Evolutionary conservation across 768 basidiomycete genomes (phyloP).

Genomic region (Boletus reticuloceps): DNA sequence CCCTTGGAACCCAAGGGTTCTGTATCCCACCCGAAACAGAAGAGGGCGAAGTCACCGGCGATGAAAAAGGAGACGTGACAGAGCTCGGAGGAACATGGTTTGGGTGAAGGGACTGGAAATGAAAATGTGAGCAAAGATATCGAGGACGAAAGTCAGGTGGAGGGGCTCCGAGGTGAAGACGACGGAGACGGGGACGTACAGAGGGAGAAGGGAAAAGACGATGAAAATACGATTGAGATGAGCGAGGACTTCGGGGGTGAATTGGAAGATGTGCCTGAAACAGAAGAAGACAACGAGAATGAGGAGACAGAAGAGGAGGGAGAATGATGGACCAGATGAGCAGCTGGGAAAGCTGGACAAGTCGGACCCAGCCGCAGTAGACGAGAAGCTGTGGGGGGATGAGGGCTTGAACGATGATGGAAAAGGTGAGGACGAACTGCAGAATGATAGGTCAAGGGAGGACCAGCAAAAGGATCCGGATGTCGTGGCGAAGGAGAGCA

Average conservation of each 20-base stretch:
- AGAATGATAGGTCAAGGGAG: slow-evolving; percentile 58
- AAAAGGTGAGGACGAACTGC: slow-evolving; percentile 49
- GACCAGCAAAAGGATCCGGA: slow-evolving; percentile 53
- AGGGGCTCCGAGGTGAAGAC: slow-evolving; percentile 78
- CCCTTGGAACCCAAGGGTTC: slow-evolving; percentile 83
- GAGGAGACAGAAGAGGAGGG: slow-evolving; percentile 51
- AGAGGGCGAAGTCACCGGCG: slow-evolving; percentile 45
- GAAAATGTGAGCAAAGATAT: slow-evolving; percentile 94
- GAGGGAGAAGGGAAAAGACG: slow-evolving; percentile 47
- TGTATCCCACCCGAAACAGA: slow-evolving; percentile 86
- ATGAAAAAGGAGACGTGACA: slow-evolving; percentile 37
- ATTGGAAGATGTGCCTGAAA: slow-evolving; percentile 75
- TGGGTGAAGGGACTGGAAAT: slow-evolving; percentile 83
- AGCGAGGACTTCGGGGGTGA: slow-evolving; percentile 84
- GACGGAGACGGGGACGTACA: slow-evolving; percentile 29
- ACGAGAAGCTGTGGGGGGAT: slow-evolving; percentile 98
- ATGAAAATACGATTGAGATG: slow-evolving; percentile 88
- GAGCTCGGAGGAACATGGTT: slow-evolving; percentile 72
- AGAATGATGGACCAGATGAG: slow-evolving; percentile 70
- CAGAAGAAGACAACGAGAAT: slow-evolving; percentile 41
- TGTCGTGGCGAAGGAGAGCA: slow-evolving; percentile 75
- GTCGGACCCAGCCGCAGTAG: slow-evolving; percentile 77
- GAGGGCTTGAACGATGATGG: slow-evolving; percentile 58
- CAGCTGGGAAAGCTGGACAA: slow-evolving; percentile 80
- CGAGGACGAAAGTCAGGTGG: slow-evolving; percentile 94